Base-by-base conservation (phyloP, 2,329 filamentous ascomycete species). In the Neonectria hederae region DNA sequence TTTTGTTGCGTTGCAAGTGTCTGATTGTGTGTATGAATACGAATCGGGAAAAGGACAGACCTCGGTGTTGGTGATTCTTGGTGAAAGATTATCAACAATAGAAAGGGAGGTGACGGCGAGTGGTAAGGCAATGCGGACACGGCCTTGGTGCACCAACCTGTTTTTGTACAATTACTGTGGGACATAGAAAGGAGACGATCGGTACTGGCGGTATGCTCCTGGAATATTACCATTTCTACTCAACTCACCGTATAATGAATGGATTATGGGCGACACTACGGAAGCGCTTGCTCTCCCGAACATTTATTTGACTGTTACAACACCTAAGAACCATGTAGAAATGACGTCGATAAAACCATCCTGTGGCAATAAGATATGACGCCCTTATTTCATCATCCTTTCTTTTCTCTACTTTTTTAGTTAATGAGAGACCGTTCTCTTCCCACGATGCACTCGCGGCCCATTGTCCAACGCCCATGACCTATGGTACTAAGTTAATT, bases 391-490 rank as follows among this genome's bases (percentile, higher is more conserved):
- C 24, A 43, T n/a, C 49, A n/a, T n/a, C n/a, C n/a, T 24, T 61
- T 52, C 52, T 11, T 42, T 58, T 60, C n/a, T 51, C 46, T 56
- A 24, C 51, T 28, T 55, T 54, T 55, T 38, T 46, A n/a, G n/a
- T 45, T 45, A 59, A 46, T 48, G 52, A 65, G 57, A 68, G 65
- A 59, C 55, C 61, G 54, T 65, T 66, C 62, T 68, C 69, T 62
- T 67, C 63, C 62, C 51, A 53, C 62, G 69, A 72, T 67, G 63
- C 70, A 65, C 56, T 66, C 49, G 30, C 58, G 54, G 62, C 62
- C 72, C 62, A 46, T 66, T 71, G 53, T 71, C 71, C 69, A 71
- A 74, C 59, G 69, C 72, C 72, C 59, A 66, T 65, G 49, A 65
- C 57, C 63, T 68, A 66, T 70, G 52, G 45, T 68, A 69, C 65